Conservation (phyloP, 192 early-diverging fungal genomes). For the Backusella australiensis region DNA sequence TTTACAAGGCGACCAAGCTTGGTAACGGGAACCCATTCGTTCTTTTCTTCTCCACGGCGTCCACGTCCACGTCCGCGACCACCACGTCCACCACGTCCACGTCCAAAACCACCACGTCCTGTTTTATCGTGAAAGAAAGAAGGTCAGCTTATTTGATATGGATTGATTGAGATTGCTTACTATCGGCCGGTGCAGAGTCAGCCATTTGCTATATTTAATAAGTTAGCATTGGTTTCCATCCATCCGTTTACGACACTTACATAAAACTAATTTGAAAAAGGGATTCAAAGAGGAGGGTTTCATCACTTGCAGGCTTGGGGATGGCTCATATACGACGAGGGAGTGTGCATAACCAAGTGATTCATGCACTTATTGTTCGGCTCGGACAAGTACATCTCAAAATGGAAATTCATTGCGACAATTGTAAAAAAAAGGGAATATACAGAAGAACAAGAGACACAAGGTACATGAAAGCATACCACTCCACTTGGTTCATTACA, state of each 20-base stretch:
- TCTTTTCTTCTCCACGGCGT: conserved; percentile 37
- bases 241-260: not conserved
- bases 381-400: not conserved
- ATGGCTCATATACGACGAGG: not conserved
- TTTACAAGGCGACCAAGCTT: conserved; percentile 99
- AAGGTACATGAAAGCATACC: no score
- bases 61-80: conserved; percentile 39
- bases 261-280: conserved; percentile 7
- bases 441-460: no score
- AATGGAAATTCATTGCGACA: not conserved
- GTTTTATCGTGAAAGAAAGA: not conserved
- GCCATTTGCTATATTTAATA: conserved; percentile 47
- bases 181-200: conserved; percentile 77
- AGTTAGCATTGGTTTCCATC: not conserved
- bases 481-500: no score
- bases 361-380: not conserved
- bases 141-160: not conserved
- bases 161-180: conserved; percentile 44
- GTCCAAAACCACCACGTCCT: conserved; percentile 41
- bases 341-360: not conserved
- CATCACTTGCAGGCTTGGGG: not conserved
- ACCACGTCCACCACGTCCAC: conserved; percentile 38
- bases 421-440: not conserved
- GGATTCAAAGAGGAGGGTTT: not conserved
- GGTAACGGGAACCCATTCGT: conserved; percentile 80